Evolutionary conservation across 2,329 filamentous ascomycete species (phyloP).

Genomic region (Epichloe bromicola): DNA sequence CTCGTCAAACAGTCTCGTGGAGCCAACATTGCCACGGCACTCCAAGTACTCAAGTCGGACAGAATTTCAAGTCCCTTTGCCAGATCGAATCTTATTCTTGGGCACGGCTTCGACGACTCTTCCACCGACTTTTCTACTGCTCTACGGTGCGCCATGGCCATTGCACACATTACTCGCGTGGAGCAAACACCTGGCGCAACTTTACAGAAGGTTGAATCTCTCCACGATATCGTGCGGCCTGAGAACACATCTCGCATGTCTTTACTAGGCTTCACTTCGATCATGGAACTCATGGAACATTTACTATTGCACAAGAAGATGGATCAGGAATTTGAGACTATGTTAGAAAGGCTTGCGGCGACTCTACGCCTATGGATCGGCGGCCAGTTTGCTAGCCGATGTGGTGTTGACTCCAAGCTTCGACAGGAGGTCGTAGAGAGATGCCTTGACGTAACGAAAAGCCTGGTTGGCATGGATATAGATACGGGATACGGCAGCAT

Average conservation of each 20-base stretch:
- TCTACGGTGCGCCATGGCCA: constrained; percentile 45
- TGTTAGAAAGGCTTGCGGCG: constrained; percentile 44
- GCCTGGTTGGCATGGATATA: constrained; percentile 43
- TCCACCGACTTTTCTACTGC: constrained; percentile 42
- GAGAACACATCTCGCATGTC: constrained; percentile 31
- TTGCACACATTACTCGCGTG: constrained; percentile 41
- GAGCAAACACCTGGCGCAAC: constrained; percentile 21
- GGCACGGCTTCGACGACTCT: constrained; percentile 26
- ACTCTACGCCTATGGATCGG: constrained; percentile 49
- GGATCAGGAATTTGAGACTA: constrained; percentile 31
- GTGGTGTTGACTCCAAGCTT: constrained; percentile 37
- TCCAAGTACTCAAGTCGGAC: constrained; percentile 33
- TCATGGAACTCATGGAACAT: constrained; percentile 43
- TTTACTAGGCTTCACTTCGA: constrained; percentile 46
- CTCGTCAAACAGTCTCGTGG: constrained; percentile 41
- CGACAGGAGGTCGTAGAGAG: constrained; percentile 40
- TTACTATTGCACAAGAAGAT: constrained; percentile 34
- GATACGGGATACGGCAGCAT: constrained; percentile 49
- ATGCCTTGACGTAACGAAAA: constrained; percentile 43
- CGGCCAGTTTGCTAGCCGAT: constrained; percentile 34
- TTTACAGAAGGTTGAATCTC: constrained; percentile 31
- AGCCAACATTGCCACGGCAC: constrained; percentile 41
- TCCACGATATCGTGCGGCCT: constrained; percentile 35
- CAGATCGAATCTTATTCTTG: constrained; percentile 29
- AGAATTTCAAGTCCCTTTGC: constrained; percentile 13